Evolutionary conservation across 106 monocot genomes (phyloP), one percentile per base, ranked within the genome.

Genomic region (Agapanthus africanus): DNA sequence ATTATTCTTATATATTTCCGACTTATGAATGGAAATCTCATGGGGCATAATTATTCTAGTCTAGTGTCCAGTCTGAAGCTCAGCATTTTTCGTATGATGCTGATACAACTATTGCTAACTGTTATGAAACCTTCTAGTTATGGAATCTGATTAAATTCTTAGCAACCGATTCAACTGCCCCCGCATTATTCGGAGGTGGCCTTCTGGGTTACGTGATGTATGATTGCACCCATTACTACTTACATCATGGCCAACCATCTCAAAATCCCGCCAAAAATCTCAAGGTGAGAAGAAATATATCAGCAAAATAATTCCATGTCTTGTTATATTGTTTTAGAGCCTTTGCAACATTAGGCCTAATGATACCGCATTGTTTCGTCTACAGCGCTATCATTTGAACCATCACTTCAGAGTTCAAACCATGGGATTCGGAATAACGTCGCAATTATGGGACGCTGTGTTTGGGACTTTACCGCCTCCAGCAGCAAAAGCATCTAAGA

Each of bases 361-460:
- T 59, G 10, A 32, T 62, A 10, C 31, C 50, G 39, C 27, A 15
- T 65, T 30, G 4, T 59, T 25, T 76, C n/a, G 57, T 61, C 19
- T 33, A 44, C 84, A 95, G 94, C 67, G 69, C 11, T 95, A 95
- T 73, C 94, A 95, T 83, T 52, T 95, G 70, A 95, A 86, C 77
- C 91, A 91, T 71, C 94, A 95, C 78, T 95, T 91, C 79, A 80
- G 79, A 70, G 71, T 88, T 70, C 91, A 91, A 70, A 79, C 71
- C 65, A 75, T 74, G 70, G 88, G 94, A 7, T 95, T 91, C 65
- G 94, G 94, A n/a, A 95, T 95, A 37, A 95, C 94, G 33, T 95
- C 94, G 14, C 71, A 87, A 11, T 41, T 95, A 0, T 95, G 94
- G 94, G 94, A 95, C 57, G 59, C 51, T 9, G 73, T 91, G 6